Conservation (phyloP, 371 early-diverging fungal species). For the Mucor mucedo region DNA sequence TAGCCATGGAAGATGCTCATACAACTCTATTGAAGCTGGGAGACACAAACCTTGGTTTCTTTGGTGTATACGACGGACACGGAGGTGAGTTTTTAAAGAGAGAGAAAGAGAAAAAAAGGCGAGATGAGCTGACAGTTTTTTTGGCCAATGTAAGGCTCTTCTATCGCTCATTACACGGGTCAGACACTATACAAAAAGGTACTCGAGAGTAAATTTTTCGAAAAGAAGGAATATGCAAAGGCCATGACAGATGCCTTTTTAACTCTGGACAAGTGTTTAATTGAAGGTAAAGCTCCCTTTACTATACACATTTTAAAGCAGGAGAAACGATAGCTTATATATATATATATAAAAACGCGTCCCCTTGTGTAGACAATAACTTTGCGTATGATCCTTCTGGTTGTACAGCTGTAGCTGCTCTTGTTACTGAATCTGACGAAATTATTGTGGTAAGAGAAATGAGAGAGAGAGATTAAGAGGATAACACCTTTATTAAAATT, state of each 20-base stretch:
- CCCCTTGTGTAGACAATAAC: constrained; percentile 57
- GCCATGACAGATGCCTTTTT: constrained; percentile 86
- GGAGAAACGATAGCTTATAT: no score
- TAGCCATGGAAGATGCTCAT: constrained; percentile 97
- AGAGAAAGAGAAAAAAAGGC: neutral
- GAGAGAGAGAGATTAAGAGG: neutral
- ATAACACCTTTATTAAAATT: neutral
- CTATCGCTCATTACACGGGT: constrained; percentile 86
- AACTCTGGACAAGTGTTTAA: constrained; percentile 75
- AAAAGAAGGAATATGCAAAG: constrained; percentile 62
- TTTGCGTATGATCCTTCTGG: constrained; percentile 82
- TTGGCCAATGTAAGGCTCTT: constrained; percentile 57
- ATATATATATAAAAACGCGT: no score
- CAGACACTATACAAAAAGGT: constrained; percentile 74
- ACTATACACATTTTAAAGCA: no score
- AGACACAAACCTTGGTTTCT: constrained; percentile 68
- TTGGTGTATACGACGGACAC: constrained; percentile 96
- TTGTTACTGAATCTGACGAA: constrained; percentile 31
- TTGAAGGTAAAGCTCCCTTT: constrained; percentile 65
- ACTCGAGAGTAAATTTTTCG: constrained; percentile 62
- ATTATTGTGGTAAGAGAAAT: constrained; percentile 30
- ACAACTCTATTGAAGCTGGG: constrained; percentile 79
- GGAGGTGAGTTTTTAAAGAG: constrained; percentile 65
- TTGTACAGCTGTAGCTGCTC: constrained; percentile 87
- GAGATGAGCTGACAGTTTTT: neutral